Percentiles rank a stretch among this genome's conserved stretches.
phyloP scores from a whole-genome alignment of 2,329 filamentous ascomycete genomes.

The Xylogone sp. region DNA sequence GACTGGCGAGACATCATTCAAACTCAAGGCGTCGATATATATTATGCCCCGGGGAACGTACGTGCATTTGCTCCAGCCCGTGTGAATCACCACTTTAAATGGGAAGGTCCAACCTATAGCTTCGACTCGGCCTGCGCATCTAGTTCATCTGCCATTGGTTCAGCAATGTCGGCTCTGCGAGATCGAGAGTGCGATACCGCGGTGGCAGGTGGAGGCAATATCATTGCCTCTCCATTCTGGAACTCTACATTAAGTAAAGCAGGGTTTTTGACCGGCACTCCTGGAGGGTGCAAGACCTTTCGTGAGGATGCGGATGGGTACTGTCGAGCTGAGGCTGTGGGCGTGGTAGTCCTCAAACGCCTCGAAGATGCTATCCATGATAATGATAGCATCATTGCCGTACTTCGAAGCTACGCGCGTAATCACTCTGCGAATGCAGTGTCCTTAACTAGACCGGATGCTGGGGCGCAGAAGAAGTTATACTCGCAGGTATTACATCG shows the following conservation, averaged over 20 bases:
- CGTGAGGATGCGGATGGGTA: constrained; percentile 78
- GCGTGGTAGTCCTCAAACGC: constrained; percentile 56
- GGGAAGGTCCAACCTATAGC: constrained; percentile 29
- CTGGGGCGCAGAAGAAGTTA: constrained; percentile 65
- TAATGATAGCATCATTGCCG: constrained; percentile 39
- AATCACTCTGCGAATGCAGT: constrained; percentile 77
- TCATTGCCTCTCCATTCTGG: constrained; percentile 54
- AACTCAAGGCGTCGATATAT: constrained; percentile 5
- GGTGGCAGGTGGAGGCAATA: constrained; percentile 72
- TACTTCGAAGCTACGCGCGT: constrained; percentile 65
- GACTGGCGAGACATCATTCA: constrained; percentile 6
- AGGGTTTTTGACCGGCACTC: constrained; percentile 69
- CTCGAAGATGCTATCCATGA: constrained; percentile 42
- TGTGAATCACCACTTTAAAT: constrained; percentile 32
- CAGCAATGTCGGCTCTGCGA: constrained; percentile 56
- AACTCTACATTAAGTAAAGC: constrained; percentile 63
- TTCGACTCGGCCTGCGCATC: constrained; percentile 31
- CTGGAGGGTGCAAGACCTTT: constrained; percentile 74
- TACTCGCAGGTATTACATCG: constrained; percentile 66
- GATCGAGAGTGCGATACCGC: constrained; percentile 77
- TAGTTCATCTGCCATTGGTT: constrained; percentile 21
- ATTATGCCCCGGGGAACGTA: constrained; percentile 2
- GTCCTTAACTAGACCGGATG: constrained; percentile 78
- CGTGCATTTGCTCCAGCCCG: constrained; percentile 14
- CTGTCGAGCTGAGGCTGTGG: constrained; percentile 74